Percentiles rank a stretch among this genome's conserved stretches.
These are phyloP conservation scores for Apiotrichum mycotoxinovorans DNA, from an alignment of 1,284 basidiomycete species.

Conservation along the genomic window DNA sequence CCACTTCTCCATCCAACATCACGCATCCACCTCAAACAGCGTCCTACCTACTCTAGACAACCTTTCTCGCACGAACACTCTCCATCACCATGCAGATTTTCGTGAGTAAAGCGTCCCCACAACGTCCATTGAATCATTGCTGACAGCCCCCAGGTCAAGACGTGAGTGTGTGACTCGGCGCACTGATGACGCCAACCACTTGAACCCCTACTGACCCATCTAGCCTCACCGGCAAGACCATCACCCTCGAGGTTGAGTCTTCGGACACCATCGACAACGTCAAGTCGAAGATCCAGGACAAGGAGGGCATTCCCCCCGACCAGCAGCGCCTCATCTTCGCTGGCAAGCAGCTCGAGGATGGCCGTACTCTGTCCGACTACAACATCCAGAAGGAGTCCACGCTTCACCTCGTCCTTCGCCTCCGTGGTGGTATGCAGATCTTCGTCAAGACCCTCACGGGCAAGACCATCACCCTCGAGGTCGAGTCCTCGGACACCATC, in stretches of 20 bases:
- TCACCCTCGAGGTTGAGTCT: conserved; percentile 59
- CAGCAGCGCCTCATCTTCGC: conserved; percentile 92
- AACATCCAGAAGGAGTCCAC: conserved; percentile 99
- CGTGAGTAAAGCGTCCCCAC: no score
- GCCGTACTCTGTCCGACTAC: conserved; percentile 88
- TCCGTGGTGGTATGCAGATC: conserved; percentile 80
- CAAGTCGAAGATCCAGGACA: conserved; percentile 59
- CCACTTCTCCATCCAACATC: neutral
- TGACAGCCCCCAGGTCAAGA: no score
- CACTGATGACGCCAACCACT: no score
- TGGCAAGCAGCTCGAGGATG: conserved; percentile 94
- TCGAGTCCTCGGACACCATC: conserved; percentile 86
- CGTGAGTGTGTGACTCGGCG: neutral
- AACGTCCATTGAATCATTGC: no score
- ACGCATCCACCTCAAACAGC: neutral
- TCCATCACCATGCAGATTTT: neutral
- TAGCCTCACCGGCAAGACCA: conserved; percentile 61
- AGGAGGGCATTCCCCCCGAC: conserved; percentile 77
- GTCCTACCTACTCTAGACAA: neutral
- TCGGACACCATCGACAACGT: conserved; percentile 62
- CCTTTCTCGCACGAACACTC: neutral
- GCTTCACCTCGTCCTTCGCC: conserved; percentile 93
- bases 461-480: conserved; percentile 93
- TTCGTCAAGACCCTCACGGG: conserved; percentile 67
- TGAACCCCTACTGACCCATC: conserved; percentile 1